Evolutionary conservation across 805 yeast species (phyloP).

Genomic region (Candida ulmi): DNA sequence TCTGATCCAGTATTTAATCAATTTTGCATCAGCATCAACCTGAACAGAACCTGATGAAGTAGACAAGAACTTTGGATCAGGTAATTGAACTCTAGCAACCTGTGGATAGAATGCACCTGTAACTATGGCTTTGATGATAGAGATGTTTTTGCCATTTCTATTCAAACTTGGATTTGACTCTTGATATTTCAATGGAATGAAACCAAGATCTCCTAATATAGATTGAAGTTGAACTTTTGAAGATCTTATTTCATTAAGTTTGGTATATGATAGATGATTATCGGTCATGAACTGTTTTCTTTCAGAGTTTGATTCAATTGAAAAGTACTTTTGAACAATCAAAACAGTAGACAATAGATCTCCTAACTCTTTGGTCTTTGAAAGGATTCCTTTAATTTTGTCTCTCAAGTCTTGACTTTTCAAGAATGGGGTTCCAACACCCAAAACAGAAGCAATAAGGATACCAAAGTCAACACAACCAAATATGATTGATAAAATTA

Average conservation of each 20-base stretch:
- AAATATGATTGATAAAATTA: constrained; percentile 75
- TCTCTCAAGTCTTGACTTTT: constrained; percentile 61
- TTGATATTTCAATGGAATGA: constrained; percentile 53
- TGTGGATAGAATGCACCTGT: constrained; percentile 84
- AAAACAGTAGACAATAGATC: constrained; percentile 66
- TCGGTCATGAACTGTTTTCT: constrained; percentile 45
- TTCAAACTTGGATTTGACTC: constrained; percentile 33
- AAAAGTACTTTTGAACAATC: constrained; percentile 51
- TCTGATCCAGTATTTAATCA: constrained; percentile 68
- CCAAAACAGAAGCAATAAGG: constrained; percentile 73
- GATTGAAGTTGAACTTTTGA: constrained; percentile 65
- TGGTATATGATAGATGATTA: constrained; percentile 55
- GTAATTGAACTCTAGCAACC: constrained; percentile 72
- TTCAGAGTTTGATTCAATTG: constrained; percentile 17
- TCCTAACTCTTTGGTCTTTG: constrained; percentile 48
- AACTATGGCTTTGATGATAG: constrained; percentile 58
- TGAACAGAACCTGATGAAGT: constrained; percentile 77
- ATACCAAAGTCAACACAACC: constrained; percentile 74
- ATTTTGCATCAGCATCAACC: constrained; percentile 75
- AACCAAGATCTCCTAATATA: constrained; percentile 72
- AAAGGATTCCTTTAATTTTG: constrained; percentile 42
- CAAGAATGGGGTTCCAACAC: constrained; percentile 71
- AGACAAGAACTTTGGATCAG: constrained; percentile 70
- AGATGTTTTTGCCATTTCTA: constrained; percentile 42
- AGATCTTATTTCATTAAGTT: constrained; percentile 66